Base-by-base conservation (phyloP, 2,329 filamentous ascomycete species). In the Colletotrichum melonis region DNA sequence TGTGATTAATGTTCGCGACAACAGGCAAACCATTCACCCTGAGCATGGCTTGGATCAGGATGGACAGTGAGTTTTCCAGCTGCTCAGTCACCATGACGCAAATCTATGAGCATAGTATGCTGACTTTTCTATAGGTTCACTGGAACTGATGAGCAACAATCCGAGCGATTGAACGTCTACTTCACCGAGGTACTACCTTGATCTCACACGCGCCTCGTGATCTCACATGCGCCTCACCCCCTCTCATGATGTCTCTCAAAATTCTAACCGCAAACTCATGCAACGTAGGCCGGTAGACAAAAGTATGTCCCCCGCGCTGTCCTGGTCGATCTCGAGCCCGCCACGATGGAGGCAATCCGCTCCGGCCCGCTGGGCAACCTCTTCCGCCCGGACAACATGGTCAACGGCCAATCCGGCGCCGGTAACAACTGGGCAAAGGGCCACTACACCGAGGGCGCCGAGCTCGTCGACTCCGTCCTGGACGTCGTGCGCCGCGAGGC, bases 401-500 rank as follows among this genome's bases (percentile, higher is more conserved):
- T 98, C 83, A 98, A 98, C 87, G 97, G 97, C 80, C 97, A 98
- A 89, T 98, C 96, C 80, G 96, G 96, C 91, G 97, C 97, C 85
- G 97, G 97, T 87, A 99, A 99, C 94, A 98, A 98, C 92, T 99
- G 97, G 97, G 97, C 97, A 87, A 99, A 98, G 93, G 97, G 97
- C 88, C 97, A 99, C 86, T 99, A 99, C 92, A 99, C 97, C 78
- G 97, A 99, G 90, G 97, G 97, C 92, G 97, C 97, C 80, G 97
- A 99, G 89, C 92, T 98, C 76, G 97, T 99, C 79, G 97, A 99
- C 89, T 91, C 98, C 82, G 96, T 99, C 79, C 92, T 98, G 79
- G 97, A 98, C 84, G 97, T 98, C 78, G 96, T 99, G 83, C 97
- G 97, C 84, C 96, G 97, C 82, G 97, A 99, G 90, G 96, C 97